A percentile compares a stretch with the other conserved stretches of the same genome.
Conservation (phyloP, 148 eudicot species). For the Silene uniflora region DNA sequence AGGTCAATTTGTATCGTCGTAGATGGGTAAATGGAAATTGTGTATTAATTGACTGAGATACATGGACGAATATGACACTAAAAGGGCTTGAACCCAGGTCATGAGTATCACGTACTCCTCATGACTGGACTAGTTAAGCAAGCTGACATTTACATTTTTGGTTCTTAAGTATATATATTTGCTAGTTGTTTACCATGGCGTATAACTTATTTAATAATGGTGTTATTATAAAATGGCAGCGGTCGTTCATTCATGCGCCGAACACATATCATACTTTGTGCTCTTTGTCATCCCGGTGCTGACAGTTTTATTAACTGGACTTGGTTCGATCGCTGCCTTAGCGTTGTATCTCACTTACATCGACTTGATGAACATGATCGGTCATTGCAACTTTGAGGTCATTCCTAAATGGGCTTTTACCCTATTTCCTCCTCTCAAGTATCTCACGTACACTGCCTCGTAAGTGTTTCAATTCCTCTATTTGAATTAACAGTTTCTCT, state of each 20-base stretch:
- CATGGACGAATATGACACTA: no score
- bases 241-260: slow-evolving; percentile 69
- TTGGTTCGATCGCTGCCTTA: slow-evolving; percentile 27
- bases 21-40: no score
- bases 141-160: no score
- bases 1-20: no score
- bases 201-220: no score
- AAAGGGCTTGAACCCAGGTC: no score
- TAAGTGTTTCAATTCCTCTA: slow-evolving; percentile 29
- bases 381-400: slow-evolving; percentile 79
- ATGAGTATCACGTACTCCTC: no score
- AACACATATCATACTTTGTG: slow-evolving; percentile 46
- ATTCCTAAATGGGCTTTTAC: slow-evolving; percentile 47
- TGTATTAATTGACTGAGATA: no score
- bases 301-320: slow-evolving; percentile 17
- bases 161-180: no score
- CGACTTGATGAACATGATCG: slow-evolving; percentile 73
- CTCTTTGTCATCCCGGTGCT: slow-evolving; percentile 48
- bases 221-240: slow-evolving; percentile 30
- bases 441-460: slow-evolving; percentile 70
- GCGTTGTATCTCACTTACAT: slow-evolving; percentile 39
- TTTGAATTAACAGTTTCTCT: not conserved
- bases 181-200: no score
- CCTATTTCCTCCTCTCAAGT: slow-evolving; percentile 68
- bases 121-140: no score